Evolutionary conservation across 2,329 filamentous ascomycete genomes (phyloP).

Genomic region (Aspergillus sp.): DNA sequence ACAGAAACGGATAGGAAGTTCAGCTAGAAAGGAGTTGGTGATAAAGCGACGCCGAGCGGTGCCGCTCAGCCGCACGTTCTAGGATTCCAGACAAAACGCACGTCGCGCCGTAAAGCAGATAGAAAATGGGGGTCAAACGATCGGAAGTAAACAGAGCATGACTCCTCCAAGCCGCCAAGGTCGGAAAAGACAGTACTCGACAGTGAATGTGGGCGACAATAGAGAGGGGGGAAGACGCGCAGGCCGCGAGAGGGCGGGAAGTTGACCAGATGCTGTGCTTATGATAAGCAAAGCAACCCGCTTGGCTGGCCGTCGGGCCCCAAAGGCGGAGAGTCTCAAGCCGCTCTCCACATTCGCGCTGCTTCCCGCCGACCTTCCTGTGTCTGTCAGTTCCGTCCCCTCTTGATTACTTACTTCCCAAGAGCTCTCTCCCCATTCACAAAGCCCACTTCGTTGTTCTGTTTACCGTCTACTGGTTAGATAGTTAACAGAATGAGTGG

Average conservation of each 20-base stretch:
- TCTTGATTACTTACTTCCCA: neutral
- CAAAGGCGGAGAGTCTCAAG: constrained; percentile 17
- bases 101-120: constrained; percentile 10
- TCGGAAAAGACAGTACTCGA: neutral
- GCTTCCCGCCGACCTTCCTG: neutral
- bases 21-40: neutral
- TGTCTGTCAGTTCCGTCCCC: neutral
- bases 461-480: neutral
- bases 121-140: constrained; percentile 8
- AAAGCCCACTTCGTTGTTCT: neutral
- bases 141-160: constrained; percentile 15
- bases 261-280: neutral
- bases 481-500: constrained; percentile 36
- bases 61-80: constrained; percentile 20
- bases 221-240: constrained; percentile 14
- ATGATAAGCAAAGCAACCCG: neutral
- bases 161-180: constrained; percentile 4
- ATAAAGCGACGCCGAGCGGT: constrained; percentile 8
- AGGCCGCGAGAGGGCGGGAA: constrained; percentile 10
- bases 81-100: constrained; percentile 6
- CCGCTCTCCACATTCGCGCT: neutral
- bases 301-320: neutral
- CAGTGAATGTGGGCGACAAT: constrained; percentile 6
- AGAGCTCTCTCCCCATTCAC: neutral
- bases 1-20: neutral